Conservation (phyloP, 2,329 filamentous ascomycete genomes). For the Fusarium foetens region DNA sequence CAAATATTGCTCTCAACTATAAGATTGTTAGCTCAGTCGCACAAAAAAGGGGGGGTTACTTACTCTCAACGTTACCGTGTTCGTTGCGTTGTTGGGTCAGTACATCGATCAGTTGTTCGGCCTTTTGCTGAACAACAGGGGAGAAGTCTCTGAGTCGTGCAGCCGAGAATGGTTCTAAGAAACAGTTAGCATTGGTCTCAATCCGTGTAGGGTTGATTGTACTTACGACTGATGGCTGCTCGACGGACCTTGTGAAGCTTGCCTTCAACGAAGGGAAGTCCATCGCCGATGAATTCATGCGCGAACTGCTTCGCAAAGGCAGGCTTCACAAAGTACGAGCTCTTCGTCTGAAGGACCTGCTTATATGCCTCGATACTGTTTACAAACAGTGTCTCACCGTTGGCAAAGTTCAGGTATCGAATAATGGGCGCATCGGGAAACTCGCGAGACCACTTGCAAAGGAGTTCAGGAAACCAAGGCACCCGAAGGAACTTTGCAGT, state of each 20-base stretch:
- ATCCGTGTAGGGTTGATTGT: background rate
- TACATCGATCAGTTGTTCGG: conserved; percentile 42
- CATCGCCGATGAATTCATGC: conserved; percentile 45
- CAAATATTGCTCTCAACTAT: conserved; percentile 45
- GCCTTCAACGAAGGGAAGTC: conserved; percentile 50
- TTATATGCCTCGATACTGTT: conserved; percentile 42
- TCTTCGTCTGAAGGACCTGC: conserved; percentile 44
- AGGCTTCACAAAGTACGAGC: conserved; percentile 43
- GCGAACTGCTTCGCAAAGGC: conserved; percentile 40
- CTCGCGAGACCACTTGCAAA: conserved; percentile 46
- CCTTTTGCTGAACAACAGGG: conserved; percentile 50
- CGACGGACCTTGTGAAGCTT: conserved; percentile 50
- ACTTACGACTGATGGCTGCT: conserved; percentile 47
- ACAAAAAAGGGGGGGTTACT: background rate
- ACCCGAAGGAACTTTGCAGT: conserved; percentile 46
- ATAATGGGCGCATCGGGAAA: conserved; percentile 44
- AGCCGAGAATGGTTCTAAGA: conserved; percentile 46
- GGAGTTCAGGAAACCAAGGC: conserved; percentile 44
- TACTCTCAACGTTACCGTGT: conserved; percentile 31
- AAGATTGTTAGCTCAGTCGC: background rate
- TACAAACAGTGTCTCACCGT: conserved; percentile 41
- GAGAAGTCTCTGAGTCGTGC: conserved; percentile 43
- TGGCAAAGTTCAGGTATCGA: conserved; percentile 44
- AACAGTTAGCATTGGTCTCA: background rate
- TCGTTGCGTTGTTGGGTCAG: conserved; percentile 31